Evolutionary conservation across 208 protist genomes (phyloP), one percentile per base, ranked within the genome.

Genomic region (Strigomonas culicis): DNA sequence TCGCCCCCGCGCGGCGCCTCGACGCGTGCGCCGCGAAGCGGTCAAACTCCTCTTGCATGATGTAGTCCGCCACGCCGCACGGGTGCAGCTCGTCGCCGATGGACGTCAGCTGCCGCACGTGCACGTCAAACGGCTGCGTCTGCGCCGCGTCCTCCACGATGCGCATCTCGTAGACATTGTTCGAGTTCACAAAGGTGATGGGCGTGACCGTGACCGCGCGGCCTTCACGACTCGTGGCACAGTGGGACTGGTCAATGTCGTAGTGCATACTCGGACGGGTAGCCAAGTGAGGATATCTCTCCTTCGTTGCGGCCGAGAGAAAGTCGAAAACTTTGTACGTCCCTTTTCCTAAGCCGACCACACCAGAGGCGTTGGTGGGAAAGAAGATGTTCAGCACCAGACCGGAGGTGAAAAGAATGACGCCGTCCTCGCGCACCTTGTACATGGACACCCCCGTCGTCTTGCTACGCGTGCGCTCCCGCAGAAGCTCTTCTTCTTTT

Each of bases 31-130:
- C 91, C 15, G 88, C 95, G 70, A 84, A 93, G 27, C 92, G 81
- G 51, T 61, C 65, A 59, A 97, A 97, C 63, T 97, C 93, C 60
- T 97, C 93, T 55, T 97, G 93, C 34, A 95, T 88, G 24, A 96
- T 92, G 72, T 93, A 97, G 67, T 95, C 89, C 0, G 93, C 84
- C 27, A 86, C 75, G 44, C 93, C 93, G 68, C 75, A 85, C 59
- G 84, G 76, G 68, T 84, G 84, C 30, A 70, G 66, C 19, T 68
- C 74, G 64, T 87, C 79, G 25, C 88, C 88, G 57, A 83, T 85
- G 34, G 63, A 74, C 21, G 88, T 94, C 27, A 94, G 68, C 30
- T 76, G 75, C 52, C 79, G 56, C 34, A 94, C 72, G 31, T 61
- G 22, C 27, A 92, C 44, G 21, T 51, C 19, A 7, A 91, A 49